Evolutionary conservation across 2,329 filamentous ascomycete genomes (phyloP), one percentile per base, ranked within the genome.

Genomic region (Ambrosiella xylebori): DNA sequence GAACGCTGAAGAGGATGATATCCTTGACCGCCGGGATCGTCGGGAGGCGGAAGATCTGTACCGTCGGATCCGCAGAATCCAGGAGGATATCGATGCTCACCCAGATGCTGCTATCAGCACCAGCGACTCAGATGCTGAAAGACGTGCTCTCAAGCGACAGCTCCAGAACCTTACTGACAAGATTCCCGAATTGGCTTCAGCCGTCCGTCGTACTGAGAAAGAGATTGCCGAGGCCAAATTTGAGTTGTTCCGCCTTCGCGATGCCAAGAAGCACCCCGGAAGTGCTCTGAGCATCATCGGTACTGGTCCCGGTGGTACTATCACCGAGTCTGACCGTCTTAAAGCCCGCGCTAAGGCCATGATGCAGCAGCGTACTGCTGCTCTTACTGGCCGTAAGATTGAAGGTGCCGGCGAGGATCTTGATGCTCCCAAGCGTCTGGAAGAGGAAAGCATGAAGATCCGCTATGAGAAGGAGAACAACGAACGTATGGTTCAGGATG

Each of bases 301-400:
- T 51, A 97, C 91, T 61, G 93, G 93, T 8, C 91, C 90, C 59
- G 91, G 91, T 49, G 93, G 93, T 56, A 73, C 81, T 50, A 81
- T 98, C 47, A 98, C 93, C 0, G 93, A 98, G 70, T 86, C 88
- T 2, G 93, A 98, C 71, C 82, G 91, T 57, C 80, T 97, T 63
- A 97, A 96, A 74, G 93, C 93, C 40, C 82, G 90, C 64, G 91
- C 93, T 38, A 95, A 90, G 72, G 91, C 91, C 44, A 95, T 96
- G 82, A 98, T 98, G 93, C 91, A 97, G 72, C 90, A 95, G 66
- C 85, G 93, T 61, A 90, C 93, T 64, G 93, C 93, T 58, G 91
- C 93, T 15, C 73, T 98, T 62, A 88, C 89, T 19, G 93, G 93
- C 59, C 88, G 85, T 69, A 89, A 90, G 67, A 73, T 84, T 52